Percentiles rank a stretch among this genome's conserved stretches.
These are phyloP conservation scores for Yamadazyma mexicana DNA, from an alignment of 1,139 yeast species.

Conservation along the genomic window DNA sequence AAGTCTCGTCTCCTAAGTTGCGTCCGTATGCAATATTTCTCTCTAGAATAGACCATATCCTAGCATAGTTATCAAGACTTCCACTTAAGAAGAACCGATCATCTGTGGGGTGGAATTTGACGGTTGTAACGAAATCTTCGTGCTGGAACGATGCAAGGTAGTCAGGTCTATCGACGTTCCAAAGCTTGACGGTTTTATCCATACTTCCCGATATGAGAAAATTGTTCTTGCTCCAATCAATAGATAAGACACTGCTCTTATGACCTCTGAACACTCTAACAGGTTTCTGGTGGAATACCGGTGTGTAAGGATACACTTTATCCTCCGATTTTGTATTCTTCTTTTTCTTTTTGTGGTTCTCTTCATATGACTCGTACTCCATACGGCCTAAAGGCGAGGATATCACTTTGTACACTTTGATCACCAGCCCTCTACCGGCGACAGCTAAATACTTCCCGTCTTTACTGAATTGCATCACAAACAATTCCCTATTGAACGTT, in stretches of 20 bases:
- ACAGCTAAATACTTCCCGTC: slow-evolving; percentile 85
- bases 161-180: slow-evolving; percentile 75
- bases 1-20: slow-evolving; percentile 52
- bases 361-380: slow-evolving; percentile 32
- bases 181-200: slow-evolving; percentile 79
- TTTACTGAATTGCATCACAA: slow-evolving; percentile 69
- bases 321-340: slow-evolving; percentile 16
- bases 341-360: slow-evolving; percentile 8
- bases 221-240: slow-evolving; percentile 89
- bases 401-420: slow-evolving; percentile 79
- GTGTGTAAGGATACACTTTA: slow-evolving; percentile 51
- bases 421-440: slow-evolving; percentile 72
- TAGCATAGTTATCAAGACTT: slow-evolving; percentile 72
- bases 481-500: slow-evolving; percentile 48
- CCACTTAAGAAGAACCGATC: slow-evolving; percentile 87
- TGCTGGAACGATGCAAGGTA: slow-evolving; percentile 70
- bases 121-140: slow-evolving; percentile 80
- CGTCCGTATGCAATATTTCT: slow-evolving; percentile 32
- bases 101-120: slow-evolving; percentile 81
- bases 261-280: slow-evolving; percentile 65
- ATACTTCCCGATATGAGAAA: slow-evolving; percentile 79
- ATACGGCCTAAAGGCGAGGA: slow-evolving; percentile 64
- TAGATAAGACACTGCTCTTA: slow-evolving; percentile 61
- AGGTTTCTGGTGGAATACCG: slow-evolving; percentile 79
- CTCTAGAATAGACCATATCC: slow-evolving; percentile 86